Base-by-base conservation (phyloP, 2,329 filamentous ascomycete genomes). In the Endocalyx cinctus region DNA sequence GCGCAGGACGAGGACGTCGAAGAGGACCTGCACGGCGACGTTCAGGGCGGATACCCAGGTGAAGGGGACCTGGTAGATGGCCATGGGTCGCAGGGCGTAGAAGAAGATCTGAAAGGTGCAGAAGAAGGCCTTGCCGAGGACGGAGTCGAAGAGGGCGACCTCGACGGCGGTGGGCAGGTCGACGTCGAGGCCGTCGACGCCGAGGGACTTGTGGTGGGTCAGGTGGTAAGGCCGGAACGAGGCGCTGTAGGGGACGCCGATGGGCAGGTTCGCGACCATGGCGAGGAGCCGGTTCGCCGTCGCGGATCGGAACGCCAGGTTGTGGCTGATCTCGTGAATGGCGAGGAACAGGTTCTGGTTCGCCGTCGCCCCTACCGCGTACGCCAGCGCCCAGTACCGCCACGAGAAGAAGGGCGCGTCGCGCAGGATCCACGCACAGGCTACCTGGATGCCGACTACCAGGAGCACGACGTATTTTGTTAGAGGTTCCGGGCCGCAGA, bases 81-180 rank as follows among this genome's bases (percentile, higher is more conserved):
- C 82, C 84, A 97, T 95, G 41, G 92, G 92, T 12, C 92, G 86
- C 31, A 98, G 64, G 52, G 92, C 92, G 69, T 98, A 98, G 75
- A 98, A 98, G 58, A 98, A 77, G 62, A 98, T 96, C 66, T 98
- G 92, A 69, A 96, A 98, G 48, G 92, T 98, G 68, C 85, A 90
- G 75, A 98, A 98, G 71, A 98, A 98, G 47, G 92, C 83, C 67
- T 98, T 98, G 60, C 92, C 92, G 13, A 90, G 77, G 50, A 98
- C 82, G 6, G 88, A 96, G 69, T 98, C 86, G 52, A 98, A 82
- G 59, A 98, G 84, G 57, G 94, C 66, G 43, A 88, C 90, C 68
- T 98, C 92, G 31, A 96, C 64, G 30, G 86, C 79, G 13, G 92
- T 97, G 16, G 92, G 92, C 17, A 98, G 81, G 57, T 98, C 92